These are phyloP conservation scores for Penicillium janthinellum DNA, from an alignment of 2,329 filamentous ascomycete genomes.

Conservation along the genomic window DNA sequence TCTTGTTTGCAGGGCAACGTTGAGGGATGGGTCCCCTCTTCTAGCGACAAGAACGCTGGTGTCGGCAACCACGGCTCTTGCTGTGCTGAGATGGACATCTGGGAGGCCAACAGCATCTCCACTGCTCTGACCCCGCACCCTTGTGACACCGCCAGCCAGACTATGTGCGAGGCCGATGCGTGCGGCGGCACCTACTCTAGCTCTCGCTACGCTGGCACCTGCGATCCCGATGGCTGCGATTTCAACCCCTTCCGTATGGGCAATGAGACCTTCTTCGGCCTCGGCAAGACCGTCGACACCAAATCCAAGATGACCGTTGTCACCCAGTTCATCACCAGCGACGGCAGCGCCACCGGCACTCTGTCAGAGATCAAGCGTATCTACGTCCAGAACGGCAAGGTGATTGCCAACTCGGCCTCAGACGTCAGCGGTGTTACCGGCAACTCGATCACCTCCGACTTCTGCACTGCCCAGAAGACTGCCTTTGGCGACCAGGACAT, in stretches of 20 bases:
- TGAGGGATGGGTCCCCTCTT: conserved; percentile 55
- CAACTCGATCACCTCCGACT: conserved; percentile 59
- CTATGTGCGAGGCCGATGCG: conserved; percentile 53
- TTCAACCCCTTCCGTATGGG: conserved; percentile 71
- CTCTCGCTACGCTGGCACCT: conserved; percentile 62
- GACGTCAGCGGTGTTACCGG: conserved; percentile 51
- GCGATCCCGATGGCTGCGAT: conserved; percentile 71
- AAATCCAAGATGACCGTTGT: conserved; percentile 64
- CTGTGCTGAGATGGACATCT: conserved; percentile 70
- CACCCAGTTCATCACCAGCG: conserved; percentile 64
- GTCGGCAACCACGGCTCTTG: conserved; percentile 60
- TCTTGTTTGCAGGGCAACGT: conserved; percentile 50
- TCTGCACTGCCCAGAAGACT: conserved; percentile 60
- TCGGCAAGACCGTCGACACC: conserved; percentile 61
- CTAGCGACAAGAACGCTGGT: conserved; percentile 58
- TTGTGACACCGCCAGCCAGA: conserved; percentile 56
- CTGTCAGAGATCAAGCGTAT: conserved; percentile 65
- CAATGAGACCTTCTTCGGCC: conserved; percentile 64
- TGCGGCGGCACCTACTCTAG: conserved; percentile 58
- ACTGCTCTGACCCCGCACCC: conserved; percentile 68
- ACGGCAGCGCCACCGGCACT: conserved; percentile 53
- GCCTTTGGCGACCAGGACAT: conserved; percentile 57
- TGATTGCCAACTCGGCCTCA: conserved; percentile 59
- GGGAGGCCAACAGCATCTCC: conserved; percentile 69
- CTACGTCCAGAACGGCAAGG: conserved; percentile 64